Conservation (phyloP, 2,329 filamentous ascomycete species). For the Chrysoporthe austroafricana region DNA sequence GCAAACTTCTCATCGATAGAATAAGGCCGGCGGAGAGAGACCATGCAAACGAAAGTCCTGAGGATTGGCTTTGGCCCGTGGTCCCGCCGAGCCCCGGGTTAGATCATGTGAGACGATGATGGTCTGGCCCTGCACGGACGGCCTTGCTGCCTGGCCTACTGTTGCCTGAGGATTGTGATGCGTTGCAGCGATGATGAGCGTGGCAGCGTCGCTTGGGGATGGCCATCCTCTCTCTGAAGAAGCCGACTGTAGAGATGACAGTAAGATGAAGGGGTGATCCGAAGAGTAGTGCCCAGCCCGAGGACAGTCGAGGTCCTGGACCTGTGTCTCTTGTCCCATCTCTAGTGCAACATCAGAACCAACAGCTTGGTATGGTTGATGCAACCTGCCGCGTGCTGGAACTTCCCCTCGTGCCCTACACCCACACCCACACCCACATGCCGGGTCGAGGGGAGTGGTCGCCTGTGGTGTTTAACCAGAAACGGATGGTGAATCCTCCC, state of each 20-base stretch:
- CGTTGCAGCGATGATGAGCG: not conserved
- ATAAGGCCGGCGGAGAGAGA: not conserved
- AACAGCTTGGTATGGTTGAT: conserved; percentile 5
- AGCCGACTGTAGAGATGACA: not conserved
- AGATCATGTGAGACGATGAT: not conserved
- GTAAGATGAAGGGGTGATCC: not conserved
- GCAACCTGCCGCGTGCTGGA: conserved; percentile 1
- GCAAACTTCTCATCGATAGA: not conserved
- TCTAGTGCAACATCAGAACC: not conserved
- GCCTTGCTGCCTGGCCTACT: not conserved
- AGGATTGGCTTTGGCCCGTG: not conserved
- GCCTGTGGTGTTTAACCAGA: not conserved
- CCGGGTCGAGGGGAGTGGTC: not conserved
- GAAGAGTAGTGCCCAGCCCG: not conserved
- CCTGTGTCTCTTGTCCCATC: not conserved
- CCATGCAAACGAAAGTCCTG: not conserved
- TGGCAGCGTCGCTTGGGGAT: not conserved
- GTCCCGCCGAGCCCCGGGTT: not conserved
- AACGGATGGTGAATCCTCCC: not conserved
- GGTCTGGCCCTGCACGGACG: not conserved
- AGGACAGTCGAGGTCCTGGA: not conserved
- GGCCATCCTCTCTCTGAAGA: not conserved
- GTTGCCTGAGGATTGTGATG: not conserved
- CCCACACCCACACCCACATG: no score
- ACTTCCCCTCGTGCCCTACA: not conserved